phyloP scores from a whole-genome alignment of 164 flowering plant genomes.

The Magnolia officinalis region DNA sequence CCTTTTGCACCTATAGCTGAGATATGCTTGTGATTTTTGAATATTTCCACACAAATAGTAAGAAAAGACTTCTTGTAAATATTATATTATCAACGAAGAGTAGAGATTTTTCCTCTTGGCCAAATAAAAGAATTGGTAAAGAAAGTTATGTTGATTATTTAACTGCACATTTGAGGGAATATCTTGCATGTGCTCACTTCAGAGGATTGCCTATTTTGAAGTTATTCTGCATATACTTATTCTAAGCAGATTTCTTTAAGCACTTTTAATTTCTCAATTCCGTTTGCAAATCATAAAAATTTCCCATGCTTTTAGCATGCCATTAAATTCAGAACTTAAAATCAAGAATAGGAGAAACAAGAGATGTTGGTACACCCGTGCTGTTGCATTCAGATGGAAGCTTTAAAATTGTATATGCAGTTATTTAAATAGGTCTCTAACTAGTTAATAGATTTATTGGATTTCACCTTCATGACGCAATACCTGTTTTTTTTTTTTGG shows the following conservation, averaged over 20 bases:
- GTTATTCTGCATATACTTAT: background rate
- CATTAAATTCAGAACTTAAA: background rate
- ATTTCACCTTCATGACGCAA: background rate
- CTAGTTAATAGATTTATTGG: background rate
- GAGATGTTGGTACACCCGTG: too few species aligned
- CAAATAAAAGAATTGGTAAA: background rate
- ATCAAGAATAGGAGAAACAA: too few species aligned
- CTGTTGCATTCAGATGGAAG: too few species aligned
- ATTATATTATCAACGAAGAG: too few species aligned
- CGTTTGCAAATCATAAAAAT: background rate
- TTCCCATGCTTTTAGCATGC: background rate
- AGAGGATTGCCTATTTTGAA: background rate
- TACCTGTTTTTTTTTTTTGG: background rate
- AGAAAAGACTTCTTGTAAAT: too few species aligned
- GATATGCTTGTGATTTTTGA: too few species aligned
- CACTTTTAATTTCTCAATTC: too few species aligned
- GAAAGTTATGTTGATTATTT: background rate
- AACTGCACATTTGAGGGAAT: background rate
- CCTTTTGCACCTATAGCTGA: too few species aligned
- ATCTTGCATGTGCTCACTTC: background rate
- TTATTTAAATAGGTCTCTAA: background rate
- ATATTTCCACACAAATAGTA: too few species aligned
- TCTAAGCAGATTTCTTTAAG: too few species aligned
- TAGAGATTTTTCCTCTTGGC: too few species aligned
- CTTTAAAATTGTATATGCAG: too few species aligned